These are phyloP conservation scores for Aspergillus fischeri DNA, from an alignment of 2,329 filamentous ascomycete species.

Conservation along the genomic window DNA sequence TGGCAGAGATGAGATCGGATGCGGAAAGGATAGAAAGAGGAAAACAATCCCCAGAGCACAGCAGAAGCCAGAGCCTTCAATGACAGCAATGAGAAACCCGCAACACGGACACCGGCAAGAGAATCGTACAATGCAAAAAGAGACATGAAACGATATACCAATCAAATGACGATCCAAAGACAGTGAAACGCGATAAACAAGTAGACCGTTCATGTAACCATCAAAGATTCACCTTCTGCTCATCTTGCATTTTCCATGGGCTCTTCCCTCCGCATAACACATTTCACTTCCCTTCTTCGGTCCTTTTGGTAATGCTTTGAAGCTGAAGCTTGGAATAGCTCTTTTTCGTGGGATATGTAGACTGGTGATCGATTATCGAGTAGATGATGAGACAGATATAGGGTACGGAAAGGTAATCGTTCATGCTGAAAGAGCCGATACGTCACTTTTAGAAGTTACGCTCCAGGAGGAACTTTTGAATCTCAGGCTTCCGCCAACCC, in stretches of 20 bases:
- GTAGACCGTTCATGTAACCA: not conserved
- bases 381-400: constrained; percentile 4
- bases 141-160: constrained; percentile 3
- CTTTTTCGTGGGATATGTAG: not conserved
- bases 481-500: constrained; percentile 49
- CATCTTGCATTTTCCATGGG: not conserved
- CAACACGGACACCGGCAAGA: not conserved
- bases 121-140: not conserved
- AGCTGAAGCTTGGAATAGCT: not conserved
- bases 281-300: not conserved
- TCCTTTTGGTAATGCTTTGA: not conserved
- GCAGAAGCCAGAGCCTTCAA: not conserved
- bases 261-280: not conserved
- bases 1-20: not conserved
- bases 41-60: not conserved
- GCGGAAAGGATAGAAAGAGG: not conserved
- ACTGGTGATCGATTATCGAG: constrained; percentile 1
- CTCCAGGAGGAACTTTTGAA: constrained; percentile 46
- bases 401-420: constrained; percentile 6
- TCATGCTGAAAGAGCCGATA: constrained; percentile 2
- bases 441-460: constrained; percentile 38
- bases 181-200: not conserved
- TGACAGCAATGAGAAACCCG: not conserved
- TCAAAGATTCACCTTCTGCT: not conserved
- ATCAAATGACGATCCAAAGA: not conserved